These are phyloP conservation scores for Diaporthe aspalathi DNA, from an alignment of 2,329 filamentous ascomycete genomes.

Conservation along the genomic window DNA sequence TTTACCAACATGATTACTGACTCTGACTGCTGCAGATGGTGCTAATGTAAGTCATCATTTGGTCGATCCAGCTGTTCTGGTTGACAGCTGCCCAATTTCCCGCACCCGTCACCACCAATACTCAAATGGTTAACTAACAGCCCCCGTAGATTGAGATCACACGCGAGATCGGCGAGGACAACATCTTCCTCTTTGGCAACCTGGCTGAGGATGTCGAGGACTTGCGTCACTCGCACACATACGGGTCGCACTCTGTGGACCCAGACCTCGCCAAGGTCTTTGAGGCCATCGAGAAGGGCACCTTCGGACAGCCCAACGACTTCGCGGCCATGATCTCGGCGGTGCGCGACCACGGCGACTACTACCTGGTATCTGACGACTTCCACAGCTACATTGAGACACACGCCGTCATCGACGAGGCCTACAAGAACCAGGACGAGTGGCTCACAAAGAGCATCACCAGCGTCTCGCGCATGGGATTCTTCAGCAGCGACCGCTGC, in stretches of 20 bases:
- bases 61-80: not conserved
- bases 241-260: conserved; percentile 83
- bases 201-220: conserved; percentile 97
- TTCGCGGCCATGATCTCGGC: conserved; percentile 88
- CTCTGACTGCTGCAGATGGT: conserved; percentile 64
- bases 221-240: conserved; percentile 89
- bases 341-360: conserved; percentile 93
- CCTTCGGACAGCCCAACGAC: conserved; percentile 81
- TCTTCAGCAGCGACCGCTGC: conserved; percentile 94
- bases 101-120: not conserved
- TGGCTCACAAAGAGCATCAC: conserved; percentile 93
- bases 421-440: conserved; percentile 90
- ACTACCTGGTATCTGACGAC: conserved; percentile 97
- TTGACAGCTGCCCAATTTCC: no score
- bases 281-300: conserved; percentile 80
- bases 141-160: conserved; percentile 87
- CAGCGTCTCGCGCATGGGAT: conserved; percentile 93
- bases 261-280: conserved; percentile 84
- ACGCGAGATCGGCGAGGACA: conserved; percentile 93
- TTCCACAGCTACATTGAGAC: conserved; percentile 96
- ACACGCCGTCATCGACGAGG: conserved; percentile 89
- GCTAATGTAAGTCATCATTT: conserved; percentile 78
- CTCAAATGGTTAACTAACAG: conserved; percentile 37
- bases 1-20: not conserved
- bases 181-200: conserved; percentile 98